A percentile compares a stretch with the other conserved stretches of the same genome.
These are phyloP conservation scores for Diplodia intermedia DNA, from an alignment of 2,329 filamentous ascomycete genomes.

Conservation along the genomic window DNA sequence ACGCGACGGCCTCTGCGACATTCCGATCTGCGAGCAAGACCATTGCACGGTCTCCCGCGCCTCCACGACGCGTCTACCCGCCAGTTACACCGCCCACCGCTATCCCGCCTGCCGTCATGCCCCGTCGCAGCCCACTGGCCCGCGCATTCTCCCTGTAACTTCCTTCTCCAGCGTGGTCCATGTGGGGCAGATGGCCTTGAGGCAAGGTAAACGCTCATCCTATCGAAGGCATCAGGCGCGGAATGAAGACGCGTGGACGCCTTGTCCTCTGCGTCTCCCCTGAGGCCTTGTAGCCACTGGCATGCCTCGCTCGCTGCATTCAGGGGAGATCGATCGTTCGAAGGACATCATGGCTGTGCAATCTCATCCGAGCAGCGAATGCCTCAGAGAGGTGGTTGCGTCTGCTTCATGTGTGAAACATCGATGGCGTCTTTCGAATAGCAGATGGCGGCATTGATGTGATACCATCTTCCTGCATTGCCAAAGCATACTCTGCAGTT, in stretches of 20 bases:
- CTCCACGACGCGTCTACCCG: background rate
- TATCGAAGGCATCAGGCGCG: constrained; percentile 4
- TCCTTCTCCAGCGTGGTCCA: constrained; percentile 20
- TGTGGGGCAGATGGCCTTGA: constrained; percentile 32
- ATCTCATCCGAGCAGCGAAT: background rate
- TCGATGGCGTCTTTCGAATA: background rate
- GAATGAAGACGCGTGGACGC: constrained; percentile 21
- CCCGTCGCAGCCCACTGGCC: constrained; percentile 10
- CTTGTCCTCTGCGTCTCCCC: constrained; percentile 10
- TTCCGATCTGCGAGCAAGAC: constrained; percentile 15
- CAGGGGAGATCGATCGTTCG: background rate
- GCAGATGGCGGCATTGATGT: background rate
- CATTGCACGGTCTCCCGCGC: too few species aligned
- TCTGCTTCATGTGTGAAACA: background rate
- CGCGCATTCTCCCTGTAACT: constrained; percentile 26
- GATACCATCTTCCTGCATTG: background rate
- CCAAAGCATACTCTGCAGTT: background rate
- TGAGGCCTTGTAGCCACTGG: background rate
- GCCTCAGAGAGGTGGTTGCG: background rate
- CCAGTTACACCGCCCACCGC: constrained; percentile 4
- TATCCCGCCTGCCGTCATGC: constrained; percentile 4
- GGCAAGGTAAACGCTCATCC: constrained; percentile 15
- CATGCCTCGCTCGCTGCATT: background rate
- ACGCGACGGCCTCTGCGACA: constrained; percentile 22
- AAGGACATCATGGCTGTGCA: too few species aligned